Evolutionary conservation across 202 grass and related monocot genomes (phyloP), one percentile per base, ranked within the genome.

Genomic region (Panicum hallii): DNA sequence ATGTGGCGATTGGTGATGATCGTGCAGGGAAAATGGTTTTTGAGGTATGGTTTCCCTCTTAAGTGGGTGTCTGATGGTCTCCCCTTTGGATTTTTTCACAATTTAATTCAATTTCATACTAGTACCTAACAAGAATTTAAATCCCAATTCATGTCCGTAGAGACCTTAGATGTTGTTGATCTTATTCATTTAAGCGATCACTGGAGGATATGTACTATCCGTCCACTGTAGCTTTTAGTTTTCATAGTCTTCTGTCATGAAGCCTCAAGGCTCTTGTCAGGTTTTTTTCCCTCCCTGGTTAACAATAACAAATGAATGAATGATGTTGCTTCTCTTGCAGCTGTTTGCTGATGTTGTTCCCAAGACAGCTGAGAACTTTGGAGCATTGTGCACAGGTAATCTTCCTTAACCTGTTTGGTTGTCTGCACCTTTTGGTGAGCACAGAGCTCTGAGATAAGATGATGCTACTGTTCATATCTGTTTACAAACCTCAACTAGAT

Each of bases 291-390:
- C 6, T 40, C 15, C 28, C 46, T 72, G 26, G 63, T 7, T 78
- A 63, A 78, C 56, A 80, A 63, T 67, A 26, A 67, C 63, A 34
- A 67, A 62, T 26, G 26, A 26, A 26, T 26, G 26, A 26, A 26
- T 79, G 86, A 66, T 36, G 28, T 53, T 68, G 30, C 63, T 40
- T n/a, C 19, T 5, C 12, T 66, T 57, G 22, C 85, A 93, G 85
- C 54, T 90, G 41, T 81, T 81, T 88, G 85, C 85, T 63, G 91
- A 88, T 76, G 75, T 84, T 43, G 85, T 86, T 67, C 88, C 75
- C 45, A 93, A 90, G 70, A 93, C 85, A 32, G 79, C 85, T 83
- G 79, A 93, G 82, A 93, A 90, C 48, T 93, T 93, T 73, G 46
- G 79, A 66, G 85, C 78, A 86, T 86, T 93, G 16, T 93, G 88